Evolutionary conservation across 2,329 filamentous ascomycete species (phyloP).

Genomic region (Pseudogymnoascus sp.): DNA sequence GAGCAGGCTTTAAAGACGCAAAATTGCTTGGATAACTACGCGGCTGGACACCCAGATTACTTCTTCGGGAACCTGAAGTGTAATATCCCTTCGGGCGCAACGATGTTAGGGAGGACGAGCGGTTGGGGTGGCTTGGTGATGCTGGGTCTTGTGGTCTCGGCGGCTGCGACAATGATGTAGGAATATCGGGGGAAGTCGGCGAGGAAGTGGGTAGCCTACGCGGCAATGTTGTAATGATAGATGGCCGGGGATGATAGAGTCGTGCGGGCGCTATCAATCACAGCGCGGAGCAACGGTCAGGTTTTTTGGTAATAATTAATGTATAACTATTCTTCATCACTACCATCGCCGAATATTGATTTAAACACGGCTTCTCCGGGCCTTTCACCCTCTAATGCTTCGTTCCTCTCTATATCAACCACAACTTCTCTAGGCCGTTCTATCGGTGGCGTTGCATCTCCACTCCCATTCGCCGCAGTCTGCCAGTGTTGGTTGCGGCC

Average conservation of each 20-base stretch:
- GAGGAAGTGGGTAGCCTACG: neutral
- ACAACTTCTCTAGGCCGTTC: conserved; percentile 24
- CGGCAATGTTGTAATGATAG: neutral
- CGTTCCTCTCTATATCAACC: conserved; percentile 68
- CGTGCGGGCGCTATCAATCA: neutral
- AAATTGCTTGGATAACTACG: neutral
- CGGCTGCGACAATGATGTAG: neutral
- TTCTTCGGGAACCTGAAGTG: neutral
- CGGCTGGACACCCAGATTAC: neutral
- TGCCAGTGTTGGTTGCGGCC: conserved; percentile 23
- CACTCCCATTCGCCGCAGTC: conserved; percentile 2
- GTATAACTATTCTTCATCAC: conserved; percentile 46
- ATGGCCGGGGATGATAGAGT: neutral
- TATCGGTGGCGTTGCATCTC: conserved; percentile 13
- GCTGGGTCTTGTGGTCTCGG: neutral
- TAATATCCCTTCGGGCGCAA: neutral
- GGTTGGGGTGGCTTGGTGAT: neutral
- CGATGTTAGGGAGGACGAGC: neutral
- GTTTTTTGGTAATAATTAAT: neutral
- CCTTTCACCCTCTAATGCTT: conserved; percentile 64
- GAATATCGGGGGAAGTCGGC: neutral
- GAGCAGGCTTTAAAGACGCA: neutral
- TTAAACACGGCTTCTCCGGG: conserved; percentile 78
- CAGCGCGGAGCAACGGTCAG: neutral
- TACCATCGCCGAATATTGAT: conserved; percentile 87